phyloP scores from a whole-genome alignment of 371 early-diverging fungal species.

The Actinomortierella ambigua region DNA sequence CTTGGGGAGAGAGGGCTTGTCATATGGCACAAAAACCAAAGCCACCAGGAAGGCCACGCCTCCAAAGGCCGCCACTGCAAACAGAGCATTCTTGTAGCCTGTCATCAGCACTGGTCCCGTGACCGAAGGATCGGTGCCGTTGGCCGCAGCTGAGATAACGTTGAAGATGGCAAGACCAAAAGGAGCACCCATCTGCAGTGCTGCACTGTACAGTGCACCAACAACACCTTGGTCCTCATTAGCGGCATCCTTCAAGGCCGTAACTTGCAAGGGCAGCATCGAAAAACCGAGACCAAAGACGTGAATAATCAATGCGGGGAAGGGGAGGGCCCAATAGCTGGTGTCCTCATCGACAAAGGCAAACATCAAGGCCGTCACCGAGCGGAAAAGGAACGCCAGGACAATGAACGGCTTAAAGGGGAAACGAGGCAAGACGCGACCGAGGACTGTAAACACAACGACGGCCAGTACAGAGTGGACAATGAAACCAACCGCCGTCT shows the following conservation, averaged over 20 bases:
- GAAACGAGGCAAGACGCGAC: conserved; percentile 26
- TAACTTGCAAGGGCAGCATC: conserved; percentile 29
- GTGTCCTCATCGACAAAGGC: conserved; percentile 29
- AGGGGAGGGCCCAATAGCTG: conserved; percentile 34
- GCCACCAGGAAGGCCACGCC: too few species aligned
- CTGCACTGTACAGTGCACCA: conserved; percentile 42
- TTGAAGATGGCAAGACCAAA: conserved; percentile 39
- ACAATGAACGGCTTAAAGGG: conserved; percentile 34
- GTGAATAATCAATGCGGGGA: conserved; percentile 28
- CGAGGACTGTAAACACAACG: conserved; percentile 29
- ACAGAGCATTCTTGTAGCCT: too few species aligned
- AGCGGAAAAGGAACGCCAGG: conserved; percentile 21
- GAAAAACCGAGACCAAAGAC: conserved; percentile 33
- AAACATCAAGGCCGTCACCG: conserved; percentile 26
- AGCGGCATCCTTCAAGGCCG: conserved; percentile 36
- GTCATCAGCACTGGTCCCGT: too few species aligned
- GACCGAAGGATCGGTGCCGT: conserved; percentile 5
- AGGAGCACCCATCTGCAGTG: conserved; percentile 36
- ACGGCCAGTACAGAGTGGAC: conserved; percentile 32
- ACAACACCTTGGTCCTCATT: conserved; percentile 41
- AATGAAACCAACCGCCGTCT: conserved; percentile 28
- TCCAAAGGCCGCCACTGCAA: too few species aligned
- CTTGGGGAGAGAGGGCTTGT: too few species aligned
- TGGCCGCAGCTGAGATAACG: conserved; percentile 28
- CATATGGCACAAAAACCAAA: too few species aligned